These are phyloP conservation scores for Aspergillus hiratsukae DNA, from an alignment of 2,329 filamentous ascomycete genomes.

Conservation along the genomic window DNA sequence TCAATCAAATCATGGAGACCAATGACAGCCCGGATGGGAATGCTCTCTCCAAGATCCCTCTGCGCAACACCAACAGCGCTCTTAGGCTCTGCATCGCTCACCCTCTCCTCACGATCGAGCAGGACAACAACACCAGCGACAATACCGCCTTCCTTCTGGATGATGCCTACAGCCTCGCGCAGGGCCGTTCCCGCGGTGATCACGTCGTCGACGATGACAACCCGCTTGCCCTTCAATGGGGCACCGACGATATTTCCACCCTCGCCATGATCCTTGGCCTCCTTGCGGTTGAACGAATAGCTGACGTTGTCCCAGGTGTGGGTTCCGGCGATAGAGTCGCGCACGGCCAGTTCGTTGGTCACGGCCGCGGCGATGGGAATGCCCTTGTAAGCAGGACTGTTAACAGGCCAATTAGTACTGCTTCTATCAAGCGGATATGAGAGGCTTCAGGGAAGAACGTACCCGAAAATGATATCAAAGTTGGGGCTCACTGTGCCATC, in stretches of 20 bases:
- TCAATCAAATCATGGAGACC: conserved; percentile 73
- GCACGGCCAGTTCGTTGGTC: conserved; percentile 67
- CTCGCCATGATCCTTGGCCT: conserved; percentile 93
- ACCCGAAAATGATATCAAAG: conserved; percentile 81
- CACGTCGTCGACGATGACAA: conserved; percentile 93
- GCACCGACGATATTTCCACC: conserved; percentile 90
- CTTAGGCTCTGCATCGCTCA: conserved; percentile 61
- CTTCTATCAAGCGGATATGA: not conserved
- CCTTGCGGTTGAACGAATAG: conserved; percentile 94
- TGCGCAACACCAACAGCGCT: conserved; percentile 84
- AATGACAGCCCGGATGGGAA: conserved; percentile 74
- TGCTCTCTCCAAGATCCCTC: conserved; percentile 64
- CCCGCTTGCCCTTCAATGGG: conserved; percentile 73
- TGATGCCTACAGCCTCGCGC: conserved; percentile 85
- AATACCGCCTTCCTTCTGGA: conserved; percentile 75
- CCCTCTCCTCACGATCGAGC: conserved; percentile 63
- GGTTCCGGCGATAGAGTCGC: conserved; percentile 46
- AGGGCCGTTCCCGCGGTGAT: conserved; percentile 94
- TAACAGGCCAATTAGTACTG: not conserved
- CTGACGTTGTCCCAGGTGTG: conserved; percentile 62
- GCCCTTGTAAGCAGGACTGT: conserved; percentile 83
- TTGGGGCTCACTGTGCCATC: conserved; percentile 40
- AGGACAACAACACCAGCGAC: conserved; percentile 86
- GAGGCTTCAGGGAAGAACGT: not conserved
- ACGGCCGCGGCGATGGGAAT: conserved; percentile 83